Base-by-base conservation (phyloP, 2,329 filamentous ascomycete genomes). In the Cercospora citrullina region DNA sequence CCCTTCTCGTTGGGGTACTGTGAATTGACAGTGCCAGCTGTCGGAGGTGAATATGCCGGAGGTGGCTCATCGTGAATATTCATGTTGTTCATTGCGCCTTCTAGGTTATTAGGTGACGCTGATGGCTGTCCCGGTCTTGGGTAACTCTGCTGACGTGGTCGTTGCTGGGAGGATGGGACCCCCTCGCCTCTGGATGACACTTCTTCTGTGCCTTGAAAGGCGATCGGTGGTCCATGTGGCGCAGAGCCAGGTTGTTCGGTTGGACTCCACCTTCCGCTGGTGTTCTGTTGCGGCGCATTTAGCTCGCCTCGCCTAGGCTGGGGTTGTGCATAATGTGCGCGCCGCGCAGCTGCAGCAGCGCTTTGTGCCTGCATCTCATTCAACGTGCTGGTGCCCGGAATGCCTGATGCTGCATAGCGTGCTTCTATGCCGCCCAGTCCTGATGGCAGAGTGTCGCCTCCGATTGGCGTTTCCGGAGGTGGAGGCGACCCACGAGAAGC, bases 401-500 rank as follows among this genome's bases (percentile, higher is more conserved):
- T 97, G 39, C 94, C 94, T 30, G 93, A 91, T 3, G 93, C 93
- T 2, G 94, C 94, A 84, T 96, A 97, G 65, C 93, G 88, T 61
- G 93, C 92, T 78, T 97, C 94, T 74, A 97, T 97, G 65, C 92
- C 92, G 48, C 91, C 92, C 64, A 78, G 65, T 9, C 74, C 75
- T 12, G 67, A 65, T 21, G 73, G 66, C 8, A 72, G 45, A 23
- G 63, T 64, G 42, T 61, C 67, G n/a, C 63, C 67, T 21, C 63
- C 63, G 69, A 94, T 86, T 33, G 95, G 93, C 0, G 95, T 98
- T 79, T 98, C 94, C 8, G 95, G 95, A 1, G 95, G 95, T 4
- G 95, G 94, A 5, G 95, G 95, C 30, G 94, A 98, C 53, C 95
- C 95, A 73, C 95, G 87, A 76, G 91, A 94, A 21, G 95, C 95